Base-by-base conservation (phyloP, 805 yeast species). In the Kodamaea lidongshanica region DNA sequence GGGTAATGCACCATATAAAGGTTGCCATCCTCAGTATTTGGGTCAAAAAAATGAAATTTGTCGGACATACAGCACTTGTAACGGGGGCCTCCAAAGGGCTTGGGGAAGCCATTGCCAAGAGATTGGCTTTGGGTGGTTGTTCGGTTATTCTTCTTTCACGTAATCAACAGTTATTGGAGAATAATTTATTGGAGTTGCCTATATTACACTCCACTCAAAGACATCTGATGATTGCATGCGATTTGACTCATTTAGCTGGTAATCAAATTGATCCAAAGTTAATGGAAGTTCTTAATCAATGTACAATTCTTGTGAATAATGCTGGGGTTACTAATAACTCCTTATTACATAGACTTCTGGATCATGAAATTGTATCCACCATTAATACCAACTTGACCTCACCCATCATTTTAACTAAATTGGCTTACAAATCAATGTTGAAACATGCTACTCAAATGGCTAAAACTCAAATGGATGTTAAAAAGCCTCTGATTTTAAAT, bases 21-120 rank as follows among this genome's bases (percentile, higher is more conserved):
- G n/a, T n/a, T n/a, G n/a, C n/a, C n/a, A n/a, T n/a, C n/a, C n/a
- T n/a, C n/a, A 15, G 13, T 5, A 8, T 10, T 12, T n/a, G 16
- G 14, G 19, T 6, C 22, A 26, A 12, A 11, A 10, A n/a, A 8
- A 37, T 37, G 40, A 34, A 32, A 12, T 29, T 36, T 6, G 16
- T 23, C 4, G 43, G 43, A 4, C 40, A 37, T 33, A 62, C 64
- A n/a, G 79, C 77, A 0, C 40, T 74, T 4, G 53, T 79, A 2
- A 79, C 86, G 0, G 92, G 92, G 1, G 87, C 79, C 0, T 75
- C 87, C 0, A 56, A 68, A 25, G 89, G 92, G 0, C 57, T 81
- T 9, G 92, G 92, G 0, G 54, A 61, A 3, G 65, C 66, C 0
- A 68, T 82, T 11, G 79, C 86, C 0, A 39, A 47, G 19, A 48